Evolutionary conservation across 768 basidiomycete species (phyloP), one percentile per base, ranked within the genome.

Genomic region (Kwoniella shandongensis): DNA sequence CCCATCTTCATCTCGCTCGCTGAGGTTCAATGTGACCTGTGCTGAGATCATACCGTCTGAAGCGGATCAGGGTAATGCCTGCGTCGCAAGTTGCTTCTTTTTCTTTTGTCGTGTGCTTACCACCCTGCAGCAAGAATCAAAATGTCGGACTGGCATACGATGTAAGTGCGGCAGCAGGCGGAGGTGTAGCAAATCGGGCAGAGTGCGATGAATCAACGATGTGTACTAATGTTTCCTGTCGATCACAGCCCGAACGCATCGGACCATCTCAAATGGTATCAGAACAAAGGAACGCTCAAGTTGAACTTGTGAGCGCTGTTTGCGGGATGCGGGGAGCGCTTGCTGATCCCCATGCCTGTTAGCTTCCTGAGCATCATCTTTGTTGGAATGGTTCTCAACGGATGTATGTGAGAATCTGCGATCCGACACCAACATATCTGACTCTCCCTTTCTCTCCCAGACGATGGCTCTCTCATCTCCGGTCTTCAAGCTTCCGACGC

Each of bases 21-120:
- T n/a, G n/a, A n/a, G n/a, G n/a, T 46, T 46, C 10, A 5, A 26
- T 23, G 13, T 4, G 45, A 44, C 51, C 51, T 51, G 61, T 54
- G 75, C 76, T 77, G 76, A 77, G 76, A 77, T 77, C 61, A 77
- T 70, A 77, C 76, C 76, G 76, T 77, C 60, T 47, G 18, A 57
- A 75, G 73, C 72, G 73, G 74, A 75, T 61, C 75, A 75, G 73
- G 75, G 70, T 75, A 75, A 76, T 74, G 67, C 75, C 73, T 76
- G 76, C 76, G 76, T 72, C 72, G 73, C 71, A 61, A 75, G 70
- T 72, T 74, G 71, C 62, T 63, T 65, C 63, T 54, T 61, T 51
- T 44, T 46, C 22, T 53, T 22, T 30, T 38, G 48, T 46, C 25
- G 59, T 52, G 50, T 57, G 71, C 71, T 73, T 59, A 73, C 66